Percentiles rank a stretch among this genome's conserved stretches.
Conservation (phyloP, 768 basidiomycete genomes). For the Suillus paluster region DNA sequence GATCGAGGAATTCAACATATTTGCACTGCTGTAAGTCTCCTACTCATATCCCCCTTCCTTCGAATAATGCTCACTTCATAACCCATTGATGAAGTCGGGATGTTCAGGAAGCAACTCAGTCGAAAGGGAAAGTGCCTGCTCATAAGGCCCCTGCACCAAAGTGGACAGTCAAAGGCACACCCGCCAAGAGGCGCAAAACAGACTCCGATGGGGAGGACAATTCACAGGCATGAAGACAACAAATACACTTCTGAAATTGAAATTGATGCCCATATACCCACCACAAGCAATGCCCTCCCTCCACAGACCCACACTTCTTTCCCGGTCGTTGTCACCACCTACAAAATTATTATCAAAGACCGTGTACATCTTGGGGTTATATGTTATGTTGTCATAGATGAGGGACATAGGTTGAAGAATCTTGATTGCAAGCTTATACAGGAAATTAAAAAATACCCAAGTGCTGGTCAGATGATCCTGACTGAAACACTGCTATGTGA, state of each 20-base stretch:
- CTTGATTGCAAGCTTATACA: constrained; percentile 87
- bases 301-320: constrained; percentile 46
- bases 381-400: constrained; percentile 96
- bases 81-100: constrained; percentile 26
- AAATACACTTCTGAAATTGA: constrained; percentile 22
- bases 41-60: background rate
- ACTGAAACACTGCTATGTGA: constrained; percentile 95
- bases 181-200: constrained; percentile 25
- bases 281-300: constrained; percentile 15
- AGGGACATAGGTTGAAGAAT: constrained; percentile 95
- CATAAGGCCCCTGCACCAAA: constrained; percentile 16
- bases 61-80: constrained; percentile 19
- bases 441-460: constrained; percentile 86
- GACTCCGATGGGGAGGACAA: constrained; percentile 9
- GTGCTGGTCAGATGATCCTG: constrained; percentile 88
- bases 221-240: constrained; percentile 16
- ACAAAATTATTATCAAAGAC: constrained; percentile 91
- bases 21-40: constrained; percentile 70
- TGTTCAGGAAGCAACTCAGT: constrained; percentile 23
- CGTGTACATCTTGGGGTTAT: constrained; percentile 66
- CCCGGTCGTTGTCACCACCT: constrained; percentile 86
- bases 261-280: constrained; percentile 22
- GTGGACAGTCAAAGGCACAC: constrained; percentile 11
- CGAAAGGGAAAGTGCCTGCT: constrained; percentile 20
- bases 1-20: constrained; percentile 81